Percentiles rank a stretch among this genome's conserved stretches.
Conservation (phyloP, 306 rosid genomes). For the Prunus padus region DNA sequence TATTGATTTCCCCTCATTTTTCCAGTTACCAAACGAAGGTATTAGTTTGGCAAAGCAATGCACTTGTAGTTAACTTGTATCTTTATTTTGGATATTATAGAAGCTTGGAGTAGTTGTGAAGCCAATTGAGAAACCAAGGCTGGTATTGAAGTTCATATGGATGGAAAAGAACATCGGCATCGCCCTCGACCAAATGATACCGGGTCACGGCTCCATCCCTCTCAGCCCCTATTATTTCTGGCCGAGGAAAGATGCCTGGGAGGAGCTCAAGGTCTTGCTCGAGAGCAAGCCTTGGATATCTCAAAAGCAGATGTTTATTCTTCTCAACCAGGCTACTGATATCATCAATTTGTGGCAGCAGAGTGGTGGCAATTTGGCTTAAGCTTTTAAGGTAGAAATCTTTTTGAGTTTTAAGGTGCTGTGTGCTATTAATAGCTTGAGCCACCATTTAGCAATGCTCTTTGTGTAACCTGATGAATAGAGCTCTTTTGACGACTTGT, state of each 20-base stretch:
- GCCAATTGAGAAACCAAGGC: constrained; percentile 69
- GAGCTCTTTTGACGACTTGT: constrained; percentile 9
- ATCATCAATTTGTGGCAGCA: constrained; percentile 98
- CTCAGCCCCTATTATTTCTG: constrained; percentile 96
- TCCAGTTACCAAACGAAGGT: no score
- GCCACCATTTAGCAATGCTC: neutral
- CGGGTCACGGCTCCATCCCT: constrained; percentile 84
- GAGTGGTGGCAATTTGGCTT: constrained; percentile 85
- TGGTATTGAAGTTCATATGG: constrained; percentile 92
- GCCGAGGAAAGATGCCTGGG: constrained; percentile 99
- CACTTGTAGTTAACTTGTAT: neutral
- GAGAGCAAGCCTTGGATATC: constrained; percentile 99
- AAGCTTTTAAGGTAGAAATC: constrained; percentile 26
- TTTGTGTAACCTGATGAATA: neutral
- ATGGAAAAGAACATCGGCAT: constrained; percentile 98
- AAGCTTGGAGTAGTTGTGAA: constrained; percentile 91
- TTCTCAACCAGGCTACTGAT: constrained; percentile 97
- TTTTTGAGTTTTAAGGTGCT: constrained; percentile 4
- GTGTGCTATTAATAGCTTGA: constrained; percentile 11
- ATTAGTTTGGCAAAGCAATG: neutral
- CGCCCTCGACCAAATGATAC: constrained; percentile 77
- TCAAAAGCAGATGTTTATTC: constrained; percentile 95
- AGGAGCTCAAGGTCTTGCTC: constrained; percentile 89
- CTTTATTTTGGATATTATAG: constrained; percentile 35
- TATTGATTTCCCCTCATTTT: neutral